These are phyloP conservation scores for Kregervanrija fluxuum DNA, from an alignment of 805 yeast species.

Conservation along the genomic window DNA sequence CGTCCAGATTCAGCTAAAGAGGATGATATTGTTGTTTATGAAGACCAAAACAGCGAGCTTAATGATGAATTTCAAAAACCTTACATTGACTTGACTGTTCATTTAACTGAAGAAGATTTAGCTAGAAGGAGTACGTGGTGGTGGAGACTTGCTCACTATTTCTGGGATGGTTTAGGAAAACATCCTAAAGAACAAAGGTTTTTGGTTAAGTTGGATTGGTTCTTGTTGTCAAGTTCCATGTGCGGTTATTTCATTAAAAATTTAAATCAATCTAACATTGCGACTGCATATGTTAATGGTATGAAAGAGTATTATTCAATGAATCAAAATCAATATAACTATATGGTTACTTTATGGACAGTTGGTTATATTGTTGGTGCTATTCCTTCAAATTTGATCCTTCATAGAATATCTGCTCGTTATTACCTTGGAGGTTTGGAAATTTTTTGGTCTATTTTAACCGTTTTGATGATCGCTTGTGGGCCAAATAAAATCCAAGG, in stretches of 20 bases:
- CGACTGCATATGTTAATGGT: constrained; percentile 61
- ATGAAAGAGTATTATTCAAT: constrained; percentile 48
- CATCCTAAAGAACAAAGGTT: constrained; percentile 30
- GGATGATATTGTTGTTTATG: too few relatives aligned
- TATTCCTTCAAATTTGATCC: constrained; percentile 39
- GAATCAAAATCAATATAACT: constrained; percentile 45
- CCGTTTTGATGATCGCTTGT: constrained; percentile 4
- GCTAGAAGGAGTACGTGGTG: constrained; percentile 6
- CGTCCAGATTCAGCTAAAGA: too few relatives aligned
- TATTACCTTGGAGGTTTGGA: constrained; percentile 39
- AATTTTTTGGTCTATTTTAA: constrained; percentile 4
- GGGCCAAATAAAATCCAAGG: constrained; percentile 24
- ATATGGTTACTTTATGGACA: constrained; percentile 38
- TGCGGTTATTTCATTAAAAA: constrained; percentile 61
- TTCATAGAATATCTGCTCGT: constrained; percentile 34
- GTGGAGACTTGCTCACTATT: constrained; percentile 7
- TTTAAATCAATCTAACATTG: constrained; percentile 50
- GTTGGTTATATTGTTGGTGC: constrained; percentile 45
- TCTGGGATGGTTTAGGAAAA: constrained; percentile 30
- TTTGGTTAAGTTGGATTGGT: constrained; percentile 44
- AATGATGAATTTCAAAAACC: constrained; percentile 1
- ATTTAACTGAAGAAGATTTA: constrained; percentile 6
- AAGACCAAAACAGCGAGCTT: too few relatives aligned
- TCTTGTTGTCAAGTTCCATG: constrained; percentile 41
- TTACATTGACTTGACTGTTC: constrained; percentile 8